Conservation (phyloP, 768 basidiomycete genomes). For the Psilocybe cubensis region DNA sequence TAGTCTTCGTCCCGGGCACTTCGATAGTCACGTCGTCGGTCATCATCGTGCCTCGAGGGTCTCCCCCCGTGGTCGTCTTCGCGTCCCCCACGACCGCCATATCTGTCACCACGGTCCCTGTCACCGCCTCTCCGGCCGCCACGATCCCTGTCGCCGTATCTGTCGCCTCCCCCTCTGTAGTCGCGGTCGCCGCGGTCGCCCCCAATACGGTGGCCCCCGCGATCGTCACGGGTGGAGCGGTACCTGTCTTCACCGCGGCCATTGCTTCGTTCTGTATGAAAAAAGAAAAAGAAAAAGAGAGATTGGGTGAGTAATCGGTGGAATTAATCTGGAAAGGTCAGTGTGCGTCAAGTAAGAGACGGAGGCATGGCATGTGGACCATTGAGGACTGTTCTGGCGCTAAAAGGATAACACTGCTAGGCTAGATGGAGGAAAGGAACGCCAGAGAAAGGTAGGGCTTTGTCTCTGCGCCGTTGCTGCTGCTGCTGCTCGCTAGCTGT, state of each 20-base stretch:
- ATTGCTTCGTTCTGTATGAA: slow-evolving; percentile 51
- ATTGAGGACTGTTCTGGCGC: slow-evolving; percentile 11
- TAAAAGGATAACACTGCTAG: slow-evolving; percentile 18
- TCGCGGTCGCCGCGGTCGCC: slow-evolving; percentile 52
- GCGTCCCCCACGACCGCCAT: slow-evolving; percentile 37
- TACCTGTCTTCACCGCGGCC: slow-evolving; percentile 63
- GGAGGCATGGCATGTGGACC: background rate
- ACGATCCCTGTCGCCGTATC: slow-evolving; percentile 43
- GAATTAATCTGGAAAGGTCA: slow-evolving; percentile 20
- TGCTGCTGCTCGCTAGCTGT: slow-evolving; percentile 66
- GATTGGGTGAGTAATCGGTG: slow-evolving; percentile 54
- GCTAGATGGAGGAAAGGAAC: slow-evolving; percentile 14
- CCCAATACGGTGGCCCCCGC: slow-evolving; percentile 43
- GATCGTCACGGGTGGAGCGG: slow-evolving; percentile 69
- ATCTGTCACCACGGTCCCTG: slow-evolving; percentile 33
- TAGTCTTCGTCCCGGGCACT: slow-evolving; percentile 19
- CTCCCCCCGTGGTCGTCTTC: slow-evolving; percentile 42
- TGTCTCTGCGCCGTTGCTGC: background rate
- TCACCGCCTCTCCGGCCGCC: slow-evolving; percentile 44
- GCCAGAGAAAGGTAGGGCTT: background rate
- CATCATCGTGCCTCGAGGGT: slow-evolving; percentile 49
- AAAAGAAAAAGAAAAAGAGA: slow-evolving; percentile 43
- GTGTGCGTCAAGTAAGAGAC: slow-evolving; percentile 6
- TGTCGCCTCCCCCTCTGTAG: slow-evolving; percentile 37
- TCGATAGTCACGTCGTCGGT: slow-evolving; percentile 51